Percentiles rank a stretch among this genome's conserved stretches.
phyloP scores from a whole-genome alignment of 148 eudicot species.

The Chenopodium quinoa region DNA sequence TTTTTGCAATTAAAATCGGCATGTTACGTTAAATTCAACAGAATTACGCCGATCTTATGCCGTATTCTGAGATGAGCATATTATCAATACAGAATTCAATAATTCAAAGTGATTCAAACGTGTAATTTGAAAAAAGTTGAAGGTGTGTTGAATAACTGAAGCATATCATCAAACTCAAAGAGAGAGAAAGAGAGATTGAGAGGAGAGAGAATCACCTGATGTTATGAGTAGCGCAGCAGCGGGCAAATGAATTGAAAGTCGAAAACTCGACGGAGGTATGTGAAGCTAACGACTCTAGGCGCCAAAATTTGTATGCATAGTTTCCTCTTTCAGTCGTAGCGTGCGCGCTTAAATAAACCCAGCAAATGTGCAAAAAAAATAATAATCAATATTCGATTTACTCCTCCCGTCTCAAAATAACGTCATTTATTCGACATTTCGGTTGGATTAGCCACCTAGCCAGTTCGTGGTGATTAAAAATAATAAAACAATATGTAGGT shows the following conservation, averaged over 20 bases:
- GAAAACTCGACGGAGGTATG: neutral
- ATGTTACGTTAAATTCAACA: neutral
- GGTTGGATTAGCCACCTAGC: no score
- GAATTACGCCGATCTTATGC: neutral
- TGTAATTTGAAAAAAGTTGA: neutral
- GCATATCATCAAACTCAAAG: neutral
- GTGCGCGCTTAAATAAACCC: no score
- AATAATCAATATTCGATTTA: no score
- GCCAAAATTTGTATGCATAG: neutral
- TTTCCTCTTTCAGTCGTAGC: no score
- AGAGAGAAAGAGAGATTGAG: neutral
- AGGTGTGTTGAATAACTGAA: neutral
- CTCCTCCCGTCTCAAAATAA: no score
- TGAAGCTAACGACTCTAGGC: neutral
- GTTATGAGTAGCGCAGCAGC: neutral
- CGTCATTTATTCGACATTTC: no score
- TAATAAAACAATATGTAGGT: no score
- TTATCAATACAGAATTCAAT: neutral
- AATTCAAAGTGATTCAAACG: neutral
- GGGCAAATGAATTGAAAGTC: no score
- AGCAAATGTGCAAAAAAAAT: no score
- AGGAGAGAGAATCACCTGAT: neutral
- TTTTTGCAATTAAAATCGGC: neutral
- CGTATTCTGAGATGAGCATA: neutral
- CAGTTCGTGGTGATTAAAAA: no score